These are phyloP conservation scores for Epichloe sylvatica DNA, from an alignment of 2,329 filamentous ascomycete genomes.

Conservation along the genomic window DNA sequence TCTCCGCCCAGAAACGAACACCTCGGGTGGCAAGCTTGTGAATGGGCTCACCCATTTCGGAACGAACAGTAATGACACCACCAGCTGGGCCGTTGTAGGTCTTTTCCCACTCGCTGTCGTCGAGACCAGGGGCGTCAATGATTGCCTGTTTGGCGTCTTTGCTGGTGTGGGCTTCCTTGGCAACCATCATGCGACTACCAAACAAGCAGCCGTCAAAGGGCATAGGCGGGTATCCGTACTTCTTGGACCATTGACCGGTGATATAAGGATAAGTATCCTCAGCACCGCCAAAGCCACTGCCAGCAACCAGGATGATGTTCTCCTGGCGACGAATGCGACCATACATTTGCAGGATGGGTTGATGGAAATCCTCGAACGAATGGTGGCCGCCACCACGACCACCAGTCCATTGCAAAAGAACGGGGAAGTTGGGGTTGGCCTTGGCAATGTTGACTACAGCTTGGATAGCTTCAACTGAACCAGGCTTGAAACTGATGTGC, in stretches of 20 bases:
- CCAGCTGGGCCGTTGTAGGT: conserved; percentile 85
- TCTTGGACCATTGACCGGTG: conserved; percentile 75
- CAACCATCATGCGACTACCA: conserved; percentile 87
- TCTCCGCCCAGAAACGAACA: conserved; percentile 94
- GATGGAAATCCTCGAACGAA: conserved; percentile 90
- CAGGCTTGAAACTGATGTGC: conserved; percentile 90
- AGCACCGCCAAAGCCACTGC: conserved; percentile 80
- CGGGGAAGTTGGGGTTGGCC: conserved; percentile 86
- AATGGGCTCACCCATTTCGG: conserved; percentile 98
- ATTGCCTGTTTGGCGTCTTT: conserved; percentile 82
- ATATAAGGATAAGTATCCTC: conserved; percentile 89
- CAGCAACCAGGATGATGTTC: conserved; percentile 80
- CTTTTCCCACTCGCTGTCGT: conserved; percentile 77
- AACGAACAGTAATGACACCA: conserved; percentile 89
- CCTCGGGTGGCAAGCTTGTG: conserved; percentile 96
- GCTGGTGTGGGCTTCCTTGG: conserved; percentile 83
- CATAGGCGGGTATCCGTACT: conserved; percentile 81
- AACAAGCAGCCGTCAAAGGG: conserved; percentile 87
- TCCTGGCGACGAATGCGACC: conserved; percentile 69
- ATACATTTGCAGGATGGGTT: conserved; percentile 85
- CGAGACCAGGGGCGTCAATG: conserved; percentile 68
- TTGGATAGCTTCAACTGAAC: conserved; percentile 77
- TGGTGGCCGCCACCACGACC: conserved; percentile 89
- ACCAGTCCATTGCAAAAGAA: conserved; percentile 89
- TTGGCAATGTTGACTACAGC: conserved; percentile 84